Evolutionary conservation across 768 basidiomycete genomes (phyloP).

Genomic region (Podaxis sp.): DNA sequence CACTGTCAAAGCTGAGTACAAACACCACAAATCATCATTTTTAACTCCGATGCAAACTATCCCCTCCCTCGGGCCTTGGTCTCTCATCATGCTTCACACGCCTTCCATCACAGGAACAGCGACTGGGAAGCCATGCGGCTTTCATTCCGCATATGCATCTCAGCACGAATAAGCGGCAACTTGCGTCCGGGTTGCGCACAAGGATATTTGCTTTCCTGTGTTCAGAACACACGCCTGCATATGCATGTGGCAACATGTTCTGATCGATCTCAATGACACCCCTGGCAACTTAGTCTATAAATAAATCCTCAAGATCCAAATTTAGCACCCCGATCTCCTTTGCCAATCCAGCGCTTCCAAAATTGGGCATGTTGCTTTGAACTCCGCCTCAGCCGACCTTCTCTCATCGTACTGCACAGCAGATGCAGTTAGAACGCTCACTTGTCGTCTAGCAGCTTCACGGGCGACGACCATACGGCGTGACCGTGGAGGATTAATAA

Average conservation of each 20-base stretch:
- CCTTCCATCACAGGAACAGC: neutral
- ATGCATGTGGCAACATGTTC: neutral
- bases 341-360: neutral
- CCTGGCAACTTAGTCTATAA: slow-evolving; percentile 3
- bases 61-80: neutral
- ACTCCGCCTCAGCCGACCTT: neutral
- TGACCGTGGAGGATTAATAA: neutral
- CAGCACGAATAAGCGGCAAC: neutral
- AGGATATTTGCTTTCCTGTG: neutral
- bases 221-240: neutral
- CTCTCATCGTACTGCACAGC: neutral
- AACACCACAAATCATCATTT: neutral
- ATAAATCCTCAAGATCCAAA: neutral
- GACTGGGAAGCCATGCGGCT: neutral
- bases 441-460: neutral
- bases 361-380: neutral
- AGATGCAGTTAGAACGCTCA: neutral
- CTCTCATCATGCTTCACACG: neutral
- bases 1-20: too few species aligned
- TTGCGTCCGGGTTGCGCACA: neutral
- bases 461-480: neutral
- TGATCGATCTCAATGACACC: neutral
- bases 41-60: neutral
- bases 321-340: neutral
- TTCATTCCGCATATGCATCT: neutral